Evolutionary conservation across 805 yeast genomes (phyloP), one percentile per base, ranked within the genome.

Genomic region (Teunomyces kruisii): DNA sequence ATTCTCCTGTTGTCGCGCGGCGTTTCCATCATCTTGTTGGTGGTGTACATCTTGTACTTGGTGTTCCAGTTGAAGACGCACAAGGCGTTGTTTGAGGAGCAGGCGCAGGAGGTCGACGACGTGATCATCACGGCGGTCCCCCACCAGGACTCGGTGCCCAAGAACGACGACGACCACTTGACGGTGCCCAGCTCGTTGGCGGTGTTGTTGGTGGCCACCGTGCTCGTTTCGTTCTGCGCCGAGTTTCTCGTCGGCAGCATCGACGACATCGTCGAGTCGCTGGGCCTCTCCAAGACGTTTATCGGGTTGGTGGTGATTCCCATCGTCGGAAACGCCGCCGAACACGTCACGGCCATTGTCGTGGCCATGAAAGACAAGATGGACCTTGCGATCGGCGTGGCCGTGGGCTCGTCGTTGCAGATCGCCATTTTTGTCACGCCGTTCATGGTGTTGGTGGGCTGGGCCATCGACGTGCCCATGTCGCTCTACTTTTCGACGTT

Each of bases 281-380:
- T 96, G 2, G 96, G 96, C 3, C 74, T 94, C 44, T 87, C 96
- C 36, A 91, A 92, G 77, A 90, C 98, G 0, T 94, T 94, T 58
- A 89, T 94, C 58, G 98, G 98, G 63, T 75, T 94, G 54, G 85
- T 94, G 55, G 81, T 94, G 38, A 85, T 94, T 50, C 99, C 99
- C 32, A 92, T 94, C 51, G 98, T 94, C 22, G 99, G 98, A 45
- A 94, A 94, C 59, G 99, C 99, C 2, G 98, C 98, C 9, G 99
- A 94, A 67, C 99, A 94, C 66, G 98, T 89, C 42, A 94, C 99
- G 14, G 96, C 98, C 3, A 86, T 94, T 30, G 79, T 89, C 50
- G 98, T 94, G 40, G 98, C 99, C 16, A 81, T 83, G 78, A 90
- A 90, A 69, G 88, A 94, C 67, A 94, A 94, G 70, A 94, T 94